Evolutionary conservation across 805 yeast genomes (phyloP), one percentile per base, ranked within the genome.

Genomic region (Lipomyces orientalis): DNA sequence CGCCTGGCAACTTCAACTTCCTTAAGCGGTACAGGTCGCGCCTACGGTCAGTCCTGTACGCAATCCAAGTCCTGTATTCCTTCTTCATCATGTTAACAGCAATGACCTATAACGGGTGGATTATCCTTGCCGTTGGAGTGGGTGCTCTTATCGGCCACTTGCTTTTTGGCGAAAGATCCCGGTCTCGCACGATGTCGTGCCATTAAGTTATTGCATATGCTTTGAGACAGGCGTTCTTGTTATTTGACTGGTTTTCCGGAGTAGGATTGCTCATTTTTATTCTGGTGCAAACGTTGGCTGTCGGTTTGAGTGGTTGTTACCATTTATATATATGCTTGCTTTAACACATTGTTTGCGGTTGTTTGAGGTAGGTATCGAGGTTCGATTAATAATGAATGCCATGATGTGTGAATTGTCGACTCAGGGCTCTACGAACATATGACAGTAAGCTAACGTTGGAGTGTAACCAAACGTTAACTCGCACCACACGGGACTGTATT

Each of bases 71-170:
- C 4, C 88, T 88, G 0, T 89, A 86, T 73, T 87, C 92, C 5
- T 88, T 89, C 74, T 71, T 77, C 62, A 64, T 77, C 54, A 77
- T 77, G 79, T 74, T 65, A 54, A 75, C 67, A 33, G 29, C 29
- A 14, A 22, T 57, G n/a, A 35, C 46, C 3, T n/a, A 37, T 10
- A 37, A 74, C 76, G 90, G 94, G n/a, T 91, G 93, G 93, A 84
- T 88, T 49, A 90, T 90, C 93, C 51, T 86, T 8, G 87, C 93
- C 1, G 90, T 90, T 14, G 87, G 86, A 0, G 69, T 83, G 1
- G 97, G 97, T 2, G 95, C 95, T 1, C 83, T 82, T 14, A 31
- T 86, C 39, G 97, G 97, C 0, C 83, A 88, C 52, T 35, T 33
- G 49, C 5, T 39, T 14, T 66, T 58, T 31, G 58, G 57, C 25